Base-by-base conservation (phyloP, 2,329 filamentous ascomycete species). In the Fusarium sp. region DNA sequence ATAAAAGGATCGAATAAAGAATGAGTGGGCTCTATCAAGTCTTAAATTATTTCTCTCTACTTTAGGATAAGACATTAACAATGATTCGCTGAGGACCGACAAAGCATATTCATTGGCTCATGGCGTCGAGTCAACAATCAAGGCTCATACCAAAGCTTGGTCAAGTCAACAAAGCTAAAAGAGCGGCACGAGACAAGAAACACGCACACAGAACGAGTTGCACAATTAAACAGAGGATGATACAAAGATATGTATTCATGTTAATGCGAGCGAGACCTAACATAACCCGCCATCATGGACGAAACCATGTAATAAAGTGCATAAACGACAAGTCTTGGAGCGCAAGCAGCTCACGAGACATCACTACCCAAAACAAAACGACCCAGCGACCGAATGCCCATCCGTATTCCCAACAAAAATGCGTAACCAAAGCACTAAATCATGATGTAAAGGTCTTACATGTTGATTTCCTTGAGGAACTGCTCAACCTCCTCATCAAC, bases 401-500 rank as follows among this genome's bases (percentile, higher is more conserved):
- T 76, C 75, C 76, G 65, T 79, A 68, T 68, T 71, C 70, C 76
- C 63, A 75, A 70, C 66, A 60, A 78, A 73, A 71, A 78, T 75
- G 71, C 66, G 68, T 77, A 79, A 65, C 66, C 77, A 68, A 76
- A 73, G 75, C 68, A 78, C 75, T 66, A 66, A 27, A 77, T 73
- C 64, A 71, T 72, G 74, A 70, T 67, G 69, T 65, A 62, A 66
- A 68, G 65, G 58, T 76, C 74, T 83, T 83, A 85, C 78, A 82
- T 67, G 56, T 79, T 77, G 47, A 90, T 75, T 80, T 91, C 88
- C 77, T 88, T 85, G 64, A 91, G 83, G 79, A 92, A 89, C 79
- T 89, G 85, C 82, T 88, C 84, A 54, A 92, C 83, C 85, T 92
- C 89, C 82, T 90, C 86, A 27, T 92, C 88, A 61, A 92, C 87